Conservation (phyloP, 805 yeast species). For the Grigorovia jiainica region DNA sequence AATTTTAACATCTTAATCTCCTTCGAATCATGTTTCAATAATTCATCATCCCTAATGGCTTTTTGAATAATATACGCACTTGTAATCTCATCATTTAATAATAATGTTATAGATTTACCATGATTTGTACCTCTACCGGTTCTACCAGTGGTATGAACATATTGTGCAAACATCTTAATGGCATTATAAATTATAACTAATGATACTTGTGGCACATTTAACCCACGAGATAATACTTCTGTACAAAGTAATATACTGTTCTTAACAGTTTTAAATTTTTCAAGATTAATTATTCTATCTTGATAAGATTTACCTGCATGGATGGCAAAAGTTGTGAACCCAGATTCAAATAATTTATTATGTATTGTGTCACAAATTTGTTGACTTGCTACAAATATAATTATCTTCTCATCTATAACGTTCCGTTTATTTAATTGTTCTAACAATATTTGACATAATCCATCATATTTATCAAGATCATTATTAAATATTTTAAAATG, state of each 20-base stretch:
- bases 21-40: conserved; percentile 33
- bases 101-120: conserved; percentile 71
- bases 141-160: conserved; percentile 91
- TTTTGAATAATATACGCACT: conserved; percentile 49
- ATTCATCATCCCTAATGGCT: conserved; percentile 40
- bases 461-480: conserved; percentile 46
- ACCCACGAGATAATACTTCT: conserved; percentile 88
- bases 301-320: conserved; percentile 91
- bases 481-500: conserved; percentile 48
- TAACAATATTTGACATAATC: conserved; percentile 48
- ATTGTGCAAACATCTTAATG: conserved; percentile 87
- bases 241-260: conserved; percentile 73
- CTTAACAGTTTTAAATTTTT: conserved; percentile 55
- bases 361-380: conserved; percentile 70
- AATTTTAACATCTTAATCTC: conserved; percentile 31
- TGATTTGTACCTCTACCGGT: conserved; percentile 85
- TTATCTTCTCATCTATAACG: conserved; percentile 37
- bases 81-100: conserved; percentile 53
- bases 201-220: conserved; percentile 80
- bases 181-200: conserved; percentile 76
- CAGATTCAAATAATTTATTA: conserved; percentile 38
- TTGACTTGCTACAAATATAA: conserved; percentile 84
- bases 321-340: conserved; percentile 51
- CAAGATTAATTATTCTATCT: conserved; percentile 68
- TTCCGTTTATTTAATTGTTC: conserved; percentile 15